Evolutionary conservation across 2,329 filamentous ascomycete species (phyloP).

Genomic region (Trichophyton schoenleinii): DNA sequence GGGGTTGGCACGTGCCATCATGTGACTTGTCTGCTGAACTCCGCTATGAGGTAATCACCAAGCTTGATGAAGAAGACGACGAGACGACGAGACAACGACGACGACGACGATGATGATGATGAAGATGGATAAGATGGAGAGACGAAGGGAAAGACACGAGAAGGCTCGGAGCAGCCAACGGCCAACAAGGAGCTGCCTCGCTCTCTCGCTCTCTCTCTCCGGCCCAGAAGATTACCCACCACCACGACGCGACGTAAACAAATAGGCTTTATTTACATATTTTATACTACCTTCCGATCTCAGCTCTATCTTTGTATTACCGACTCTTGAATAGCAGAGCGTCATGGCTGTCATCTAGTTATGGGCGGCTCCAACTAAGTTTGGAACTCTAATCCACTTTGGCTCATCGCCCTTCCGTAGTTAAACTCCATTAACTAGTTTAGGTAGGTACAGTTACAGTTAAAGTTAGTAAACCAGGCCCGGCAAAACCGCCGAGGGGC

Average conservation of each 20-base stretch:
- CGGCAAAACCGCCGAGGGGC: neutral
- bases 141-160: neutral
- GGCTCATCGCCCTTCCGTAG: no score
- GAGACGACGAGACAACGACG: no score
- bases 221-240: no score
- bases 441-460: no score
- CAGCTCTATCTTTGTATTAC: neutral
- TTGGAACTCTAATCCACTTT: neutral
- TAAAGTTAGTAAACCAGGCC: neutral
- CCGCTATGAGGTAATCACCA: no score
- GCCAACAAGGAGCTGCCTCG: neutral
- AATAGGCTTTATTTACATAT: neutral
- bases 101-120: no score
- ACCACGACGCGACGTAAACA: no score
- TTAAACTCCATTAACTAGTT: no score
- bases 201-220: neutral
- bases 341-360: neutral
- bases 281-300: neutral
- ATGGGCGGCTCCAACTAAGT: neutral
- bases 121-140: no score
- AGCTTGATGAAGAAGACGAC: no score
- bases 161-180: neutral
- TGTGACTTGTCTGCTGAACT: neutral
- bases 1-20: constrained; percentile 4
- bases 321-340: neutral